phyloP scores from a whole-genome alignment of 805 yeast genomes.

The Kazachstania kunashirensis region DNA sequence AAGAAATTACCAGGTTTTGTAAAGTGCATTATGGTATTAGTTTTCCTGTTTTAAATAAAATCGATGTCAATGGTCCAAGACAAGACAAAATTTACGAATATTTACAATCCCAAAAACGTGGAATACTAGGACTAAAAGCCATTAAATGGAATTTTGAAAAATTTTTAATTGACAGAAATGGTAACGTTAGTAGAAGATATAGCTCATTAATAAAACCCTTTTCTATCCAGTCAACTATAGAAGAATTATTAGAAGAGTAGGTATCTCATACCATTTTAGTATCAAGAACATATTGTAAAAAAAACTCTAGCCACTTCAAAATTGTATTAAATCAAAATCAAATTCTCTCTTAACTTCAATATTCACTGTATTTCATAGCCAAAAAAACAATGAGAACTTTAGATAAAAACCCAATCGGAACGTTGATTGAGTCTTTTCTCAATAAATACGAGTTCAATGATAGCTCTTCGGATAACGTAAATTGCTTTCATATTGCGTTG shows the following conservation, averaged over 20 bases:
- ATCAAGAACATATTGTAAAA: no score
- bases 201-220: constrained; percentile 65
- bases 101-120: constrained; percentile 57
- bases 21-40: constrained; percentile 75
- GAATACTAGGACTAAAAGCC: constrained; percentile 57
- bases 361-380: no score
- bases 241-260: constrained; percentile 35
- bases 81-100: constrained; percentile 73
- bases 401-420: no score
- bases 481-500: no score
- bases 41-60: constrained; percentile 79
- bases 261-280: no score
- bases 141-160: constrained; percentile 79
- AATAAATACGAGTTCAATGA: no score
- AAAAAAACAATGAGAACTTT: no score
- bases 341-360: no score
- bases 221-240: constrained; percentile 48
- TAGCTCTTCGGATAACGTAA: no score
- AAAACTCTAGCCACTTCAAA: no score
- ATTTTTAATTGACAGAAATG: constrained; percentile 46
- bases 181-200: constrained; percentile 49
- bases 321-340: no score
- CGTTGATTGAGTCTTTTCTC: no score
- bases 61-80: constrained; percentile 78
- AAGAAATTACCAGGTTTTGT: constrained; percentile 68